A percentile compares a stretch with the other conserved stretches of the same genome.
phyloP scores from a whole-genome alignment of 352 stramenopile species.

The Phytophthora citricola region DNA sequence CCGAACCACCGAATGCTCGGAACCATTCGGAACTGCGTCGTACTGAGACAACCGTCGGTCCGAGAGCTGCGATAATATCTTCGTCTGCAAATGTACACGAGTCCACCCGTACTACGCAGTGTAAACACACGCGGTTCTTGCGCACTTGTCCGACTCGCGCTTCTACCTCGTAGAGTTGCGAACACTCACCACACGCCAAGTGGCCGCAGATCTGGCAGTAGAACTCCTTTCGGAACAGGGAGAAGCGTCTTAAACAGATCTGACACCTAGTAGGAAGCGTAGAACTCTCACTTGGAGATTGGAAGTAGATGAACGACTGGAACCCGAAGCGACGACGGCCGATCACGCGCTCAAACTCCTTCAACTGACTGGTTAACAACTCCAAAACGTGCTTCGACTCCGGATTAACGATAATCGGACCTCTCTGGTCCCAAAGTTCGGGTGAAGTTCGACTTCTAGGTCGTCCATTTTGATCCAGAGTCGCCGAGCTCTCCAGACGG shows the following conservation, averaged over 20 bases:
- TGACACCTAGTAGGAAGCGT: constrained; percentile 33
- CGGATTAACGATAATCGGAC: constrained; percentile 43
- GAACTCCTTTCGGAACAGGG: constrained; percentile 48
- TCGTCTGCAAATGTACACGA: constrained; percentile 56
- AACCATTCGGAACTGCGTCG: constrained; percentile 31
- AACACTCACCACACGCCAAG: constrained; percentile 51
- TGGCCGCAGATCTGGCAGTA: constrained; percentile 65
- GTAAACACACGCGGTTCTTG: constrained; percentile 53
- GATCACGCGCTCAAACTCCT: constrained; percentile 62
- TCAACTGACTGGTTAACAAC: constrained; percentile 48
- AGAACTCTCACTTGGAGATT: constrained; percentile 24
- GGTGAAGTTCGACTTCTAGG: constrained; percentile 14
- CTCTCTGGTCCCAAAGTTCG: constrained; percentile 16
- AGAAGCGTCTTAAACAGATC: constrained; percentile 45
- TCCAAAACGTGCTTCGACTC: constrained; percentile 57
- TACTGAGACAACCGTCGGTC: constrained; percentile 45
- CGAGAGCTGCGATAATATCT: constrained; percentile 46
- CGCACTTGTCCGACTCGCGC: constrained; percentile 43
- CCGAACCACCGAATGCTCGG: constrained; percentile 1
- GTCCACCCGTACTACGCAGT: constrained; percentile 56
- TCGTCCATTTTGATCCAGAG: constrained; percentile 16
- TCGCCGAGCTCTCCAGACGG: constrained; percentile 9
- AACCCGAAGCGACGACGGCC: constrained; percentile 67
- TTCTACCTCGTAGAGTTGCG: constrained; percentile 55
- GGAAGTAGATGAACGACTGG: constrained; percentile 64